Conservation (phyloP, 129 eudicot genomes). For the Chrysanthemum makinoi region DNA sequence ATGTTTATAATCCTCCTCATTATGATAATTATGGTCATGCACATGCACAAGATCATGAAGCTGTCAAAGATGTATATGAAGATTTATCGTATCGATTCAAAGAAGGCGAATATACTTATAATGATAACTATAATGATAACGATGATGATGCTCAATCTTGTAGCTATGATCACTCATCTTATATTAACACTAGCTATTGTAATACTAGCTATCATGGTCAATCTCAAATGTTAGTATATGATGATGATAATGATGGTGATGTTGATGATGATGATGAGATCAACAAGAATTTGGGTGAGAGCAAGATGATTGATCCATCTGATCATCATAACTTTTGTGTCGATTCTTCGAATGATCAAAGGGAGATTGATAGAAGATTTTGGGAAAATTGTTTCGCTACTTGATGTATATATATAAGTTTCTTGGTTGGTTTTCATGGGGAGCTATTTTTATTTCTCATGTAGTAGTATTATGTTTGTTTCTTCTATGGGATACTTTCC, state of each 20-base stretch:
- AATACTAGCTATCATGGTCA: slow-evolving; percentile 18
- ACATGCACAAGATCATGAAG: not conserved
- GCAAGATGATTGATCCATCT: slow-evolving; percentile 22
- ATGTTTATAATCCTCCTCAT: slow-evolving; percentile 3
- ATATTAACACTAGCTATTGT: slow-evolving; percentile 13
- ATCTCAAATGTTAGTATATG: slow-evolving; percentile 14
- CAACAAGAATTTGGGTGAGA: slow-evolving; percentile 13
- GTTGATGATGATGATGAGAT: slow-evolving; percentile 4
- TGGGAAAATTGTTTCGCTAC: slow-evolving; percentile 50
- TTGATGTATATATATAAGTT: slow-evolving; percentile 14
- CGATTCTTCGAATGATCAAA: slow-evolving; percentile 30
- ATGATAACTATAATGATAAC: slow-evolving; percentile 9
- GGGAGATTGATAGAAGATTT: slow-evolving; percentile 39
- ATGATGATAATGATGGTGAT: slow-evolving; percentile 20
- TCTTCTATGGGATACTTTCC: slow-evolving; percentile 17
- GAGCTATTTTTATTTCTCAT: not conserved
- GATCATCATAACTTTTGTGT: slow-evolving; percentile 24
- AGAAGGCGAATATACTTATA: not conserved
- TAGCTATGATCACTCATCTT: slow-evolving; percentile 38
- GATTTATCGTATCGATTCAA: slow-evolving; percentile 12
- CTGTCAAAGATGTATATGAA: slow-evolving; percentile 12
- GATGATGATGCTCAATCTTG: slow-evolving; percentile 39
- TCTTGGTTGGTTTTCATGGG: not conserved
- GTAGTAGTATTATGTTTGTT: not conserved
- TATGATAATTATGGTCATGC: not conserved